phyloP scores from a whole-genome alignment of 1,284 basidiomycete species.

The Hemileccinum hortonii region DNA sequence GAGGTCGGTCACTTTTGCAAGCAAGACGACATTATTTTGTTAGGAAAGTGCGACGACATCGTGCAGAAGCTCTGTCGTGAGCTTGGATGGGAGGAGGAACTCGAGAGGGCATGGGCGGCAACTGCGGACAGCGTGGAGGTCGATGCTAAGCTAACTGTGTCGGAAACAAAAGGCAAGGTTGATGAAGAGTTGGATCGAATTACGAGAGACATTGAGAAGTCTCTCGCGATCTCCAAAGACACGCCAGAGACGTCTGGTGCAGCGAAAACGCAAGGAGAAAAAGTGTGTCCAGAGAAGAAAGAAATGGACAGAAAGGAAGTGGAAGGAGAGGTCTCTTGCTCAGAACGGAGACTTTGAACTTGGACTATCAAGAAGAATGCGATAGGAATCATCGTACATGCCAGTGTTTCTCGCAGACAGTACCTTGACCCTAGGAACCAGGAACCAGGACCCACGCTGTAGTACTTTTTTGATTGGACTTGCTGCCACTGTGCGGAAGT shows the following conservation, averaged over 20 bases:
- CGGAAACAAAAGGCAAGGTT: constrained; percentile 19
- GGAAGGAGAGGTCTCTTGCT: neutral
- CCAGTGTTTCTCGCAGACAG: too few species aligned
- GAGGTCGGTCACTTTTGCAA: constrained; percentile 56
- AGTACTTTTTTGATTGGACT: too few species aligned
- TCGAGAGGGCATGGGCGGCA: constrained; percentile 55
- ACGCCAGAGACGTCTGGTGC: neutral
- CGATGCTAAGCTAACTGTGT: constrained; percentile 9
- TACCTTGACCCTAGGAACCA: too few species aligned
- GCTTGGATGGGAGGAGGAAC: constrained; percentile 71
- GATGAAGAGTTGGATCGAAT: constrained; percentile 37
- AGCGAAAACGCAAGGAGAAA: neutral
- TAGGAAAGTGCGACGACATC: constrained; percentile 69
- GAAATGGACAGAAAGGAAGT: constrained; percentile 1
- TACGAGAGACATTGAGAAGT: constrained; percentile 32
- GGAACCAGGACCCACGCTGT: too few species aligned
- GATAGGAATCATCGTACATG: too few species aligned
- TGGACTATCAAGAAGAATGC: too few species aligned
- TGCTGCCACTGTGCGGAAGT: neutral
- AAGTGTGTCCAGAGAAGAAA: neutral
- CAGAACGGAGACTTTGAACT: constrained; percentile 2
- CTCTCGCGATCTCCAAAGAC: constrained; percentile 24
- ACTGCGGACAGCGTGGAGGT: constrained; percentile 37
- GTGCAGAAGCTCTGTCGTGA: constrained; percentile 56
- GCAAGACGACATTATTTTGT: constrained; percentile 56